Conservation (phyloP, 257 asterid genomes). For the Lycium barbarum region DNA sequence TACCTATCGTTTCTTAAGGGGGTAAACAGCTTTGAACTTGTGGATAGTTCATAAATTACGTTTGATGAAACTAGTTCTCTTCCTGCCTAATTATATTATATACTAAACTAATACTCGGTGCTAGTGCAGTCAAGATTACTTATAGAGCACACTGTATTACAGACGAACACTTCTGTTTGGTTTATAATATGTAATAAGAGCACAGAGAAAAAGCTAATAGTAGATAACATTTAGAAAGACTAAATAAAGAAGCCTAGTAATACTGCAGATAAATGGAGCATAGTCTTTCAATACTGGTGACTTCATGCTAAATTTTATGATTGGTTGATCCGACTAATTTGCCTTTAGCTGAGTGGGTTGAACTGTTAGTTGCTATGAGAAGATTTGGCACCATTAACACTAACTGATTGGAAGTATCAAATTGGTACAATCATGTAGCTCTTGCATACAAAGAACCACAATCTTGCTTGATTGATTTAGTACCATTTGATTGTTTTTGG, state of each 20-base stretch:
- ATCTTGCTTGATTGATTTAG: neutral
- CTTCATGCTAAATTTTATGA: neutral
- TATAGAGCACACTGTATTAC: neutral
- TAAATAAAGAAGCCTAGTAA: slow-evolving; percentile 10
- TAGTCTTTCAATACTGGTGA: slow-evolving; percentile 5
- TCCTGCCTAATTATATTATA: neutral
- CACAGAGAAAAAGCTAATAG: neutral
- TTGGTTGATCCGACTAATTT: neutral
- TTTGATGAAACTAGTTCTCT: neutral
- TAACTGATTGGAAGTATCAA: neutral
- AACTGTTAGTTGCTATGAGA: neutral
- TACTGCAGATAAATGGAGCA: neutral
- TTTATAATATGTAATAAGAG: slow-evolving; percentile 8
- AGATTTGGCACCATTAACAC: neutral
- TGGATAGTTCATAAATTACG: slow-evolving; percentile 9
- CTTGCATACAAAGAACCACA: neutral
- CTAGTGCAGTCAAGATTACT: neutral
- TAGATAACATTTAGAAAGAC: neutral
- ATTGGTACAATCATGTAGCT: neutral
- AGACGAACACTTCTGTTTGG: slow-evolving; percentile 15
- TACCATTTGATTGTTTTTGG: neutral
- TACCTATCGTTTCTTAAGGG: neutral
- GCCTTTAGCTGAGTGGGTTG: slow-evolving; percentile 19
- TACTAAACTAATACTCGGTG: neutral
- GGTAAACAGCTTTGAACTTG: neutral